Evolutionary conservation across 352 stramenopile genomes (phyloP), one percentile per base, ranked within the genome.

Genomic region (Globisporangium megalacanthum): DNA sequence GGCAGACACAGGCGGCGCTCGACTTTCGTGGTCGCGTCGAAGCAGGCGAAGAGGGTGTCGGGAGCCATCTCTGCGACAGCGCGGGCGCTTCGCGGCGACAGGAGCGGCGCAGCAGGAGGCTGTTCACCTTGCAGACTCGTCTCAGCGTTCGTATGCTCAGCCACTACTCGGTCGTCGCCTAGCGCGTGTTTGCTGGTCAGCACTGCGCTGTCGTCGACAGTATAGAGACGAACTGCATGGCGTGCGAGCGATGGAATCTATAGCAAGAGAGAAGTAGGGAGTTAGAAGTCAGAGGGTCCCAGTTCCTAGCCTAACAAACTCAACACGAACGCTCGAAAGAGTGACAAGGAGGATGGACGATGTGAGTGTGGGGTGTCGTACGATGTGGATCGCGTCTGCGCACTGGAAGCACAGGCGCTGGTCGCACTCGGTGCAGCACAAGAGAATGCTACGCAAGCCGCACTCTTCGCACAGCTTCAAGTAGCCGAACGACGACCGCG

Each of bases 381-480:
- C 82, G 22, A 92, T 88, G 55, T 92, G 82, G 36, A 92, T 86
- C 54, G 82, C 82, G 53, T 92, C 78, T 2, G 74, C 70, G 61
- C 82, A 92, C 37, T 56, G 61, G 49, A 79, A 83, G 64, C 82
- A 92, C 1, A 92, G 60, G 15, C 52, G 53, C 15, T 75, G 66
- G 5, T 11, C 44, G 58, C 82, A 92, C 19, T 89, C 72, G 25
- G 51, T 29, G 48, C 82, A 92, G 14, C 14, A 22, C 11, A 87
- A 76, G 7, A 36, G 17, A 20, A 52, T 58, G 0, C 0, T 4
- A 4, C 70, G 69, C 19, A 59, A 49, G n/a, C 44, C 56, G 56
- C 82, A 92, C 61, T 92, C 82, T 52, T 88, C 77, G 41, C 82
- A 92, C 14, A 25, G 17, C 11, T 20, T n/a, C 22, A 29, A 14